A percentile compares a stretch with the other conserved stretches of the same genome.
Conservation (phyloP, 148 eudicot genomes). For the Chenopodium album region DNA sequence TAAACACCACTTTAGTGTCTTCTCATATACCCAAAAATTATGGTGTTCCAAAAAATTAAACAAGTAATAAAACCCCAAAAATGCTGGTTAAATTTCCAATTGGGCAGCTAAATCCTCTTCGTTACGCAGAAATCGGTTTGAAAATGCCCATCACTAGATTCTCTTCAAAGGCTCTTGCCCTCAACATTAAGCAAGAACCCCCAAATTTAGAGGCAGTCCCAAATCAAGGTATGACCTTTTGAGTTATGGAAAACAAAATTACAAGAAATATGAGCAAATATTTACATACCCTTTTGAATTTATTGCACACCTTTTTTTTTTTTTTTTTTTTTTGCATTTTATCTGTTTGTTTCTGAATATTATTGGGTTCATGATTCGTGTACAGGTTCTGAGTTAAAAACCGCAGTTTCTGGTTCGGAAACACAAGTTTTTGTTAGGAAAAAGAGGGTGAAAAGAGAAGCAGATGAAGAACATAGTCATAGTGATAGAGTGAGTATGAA, state of each 20-base stretch:
- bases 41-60: not conserved
- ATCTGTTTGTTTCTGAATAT: not conserved
- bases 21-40: not conserved
- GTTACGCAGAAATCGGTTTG: slow-evolving; percentile 27
- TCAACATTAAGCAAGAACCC: slow-evolving; percentile 15
- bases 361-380: not conserved
- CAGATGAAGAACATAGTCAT: not conserved
- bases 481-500: slow-evolving; percentile 22
- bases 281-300: not conserved
- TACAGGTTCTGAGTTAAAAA: slow-evolving; percentile 11
- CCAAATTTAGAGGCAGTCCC: slow-evolving; percentile 4
- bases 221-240: slow-evolving; percentile 1
- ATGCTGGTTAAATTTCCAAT: slow-evolving; percentile 25
- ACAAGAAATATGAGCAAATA: not conserved
- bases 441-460: slow-evolving; percentile 36
- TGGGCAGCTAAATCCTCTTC: slow-evolving; percentile 13
- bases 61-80: not conserved
- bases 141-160: slow-evolving; percentile 31
- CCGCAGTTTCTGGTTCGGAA: slow-evolving; percentile 23
- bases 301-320: not conserved
- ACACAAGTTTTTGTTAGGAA: slow-evolving; percentile 25
- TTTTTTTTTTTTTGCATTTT: not conserved
- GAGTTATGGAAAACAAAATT: not conserved
- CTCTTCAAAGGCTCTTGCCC: slow-evolving; percentile 15
- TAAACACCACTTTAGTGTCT: not conserved